Evolutionary conservation across 2,329 filamentous ascomycete genomes (phyloP).

Genomic region (Thermochaetoides dissita): DNA sequence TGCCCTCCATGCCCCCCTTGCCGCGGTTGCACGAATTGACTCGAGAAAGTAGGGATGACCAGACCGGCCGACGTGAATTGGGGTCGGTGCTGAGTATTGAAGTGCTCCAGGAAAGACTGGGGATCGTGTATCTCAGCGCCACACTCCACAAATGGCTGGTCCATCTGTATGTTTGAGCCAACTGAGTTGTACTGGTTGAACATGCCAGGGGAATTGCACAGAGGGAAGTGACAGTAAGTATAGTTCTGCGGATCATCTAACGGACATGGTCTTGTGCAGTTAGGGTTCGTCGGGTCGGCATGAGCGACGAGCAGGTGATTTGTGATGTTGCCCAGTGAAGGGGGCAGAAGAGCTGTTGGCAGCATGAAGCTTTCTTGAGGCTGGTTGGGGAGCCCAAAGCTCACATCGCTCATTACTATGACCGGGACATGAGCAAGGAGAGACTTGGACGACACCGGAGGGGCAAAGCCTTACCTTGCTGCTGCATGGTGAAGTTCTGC

Average conservation of each 20-base stretch:
- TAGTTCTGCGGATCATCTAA: slow-evolving; percentile 15
- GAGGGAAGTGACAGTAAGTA: slow-evolving; percentile 14
- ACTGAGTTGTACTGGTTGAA: slow-evolving; percentile 11
- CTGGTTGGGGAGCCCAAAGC: slow-evolving; percentile 6
- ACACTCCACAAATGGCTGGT: slow-evolving; percentile 12
- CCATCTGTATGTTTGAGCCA: slow-evolving; percentile 9
- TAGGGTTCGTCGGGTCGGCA: slow-evolving; percentile 8
- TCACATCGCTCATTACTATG: slow-evolving; percentile 8
- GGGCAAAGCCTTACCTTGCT: slow-evolving; percentile 8
- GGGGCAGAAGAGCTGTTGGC: slow-evolving; percentile 7
- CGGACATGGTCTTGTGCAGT: slow-evolving; percentile 14
- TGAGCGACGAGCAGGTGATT: slow-evolving; percentile 16
- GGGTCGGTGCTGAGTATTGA: slow-evolving; percentile 15
- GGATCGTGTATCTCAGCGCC: slow-evolving; percentile 14
- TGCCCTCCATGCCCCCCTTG: background rate
- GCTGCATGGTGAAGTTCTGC: slow-evolving; percentile 8
- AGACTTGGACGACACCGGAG: background rate
- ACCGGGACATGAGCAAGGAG: slow-evolving; percentile 4
- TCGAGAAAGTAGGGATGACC: background rate
- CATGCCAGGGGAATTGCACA: slow-evolving; percentile 5
- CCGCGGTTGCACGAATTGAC: no score
- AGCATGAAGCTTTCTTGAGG: slow-evolving; percentile 8
- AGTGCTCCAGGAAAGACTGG: slow-evolving; percentile 15
- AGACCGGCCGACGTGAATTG: slow-evolving; percentile 8
- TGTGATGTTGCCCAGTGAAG: slow-evolving; percentile 10